Evolutionary conservation across 768 basidiomycete genomes (phyloP).

Genomic region (Boletus rex-veris): DNA sequence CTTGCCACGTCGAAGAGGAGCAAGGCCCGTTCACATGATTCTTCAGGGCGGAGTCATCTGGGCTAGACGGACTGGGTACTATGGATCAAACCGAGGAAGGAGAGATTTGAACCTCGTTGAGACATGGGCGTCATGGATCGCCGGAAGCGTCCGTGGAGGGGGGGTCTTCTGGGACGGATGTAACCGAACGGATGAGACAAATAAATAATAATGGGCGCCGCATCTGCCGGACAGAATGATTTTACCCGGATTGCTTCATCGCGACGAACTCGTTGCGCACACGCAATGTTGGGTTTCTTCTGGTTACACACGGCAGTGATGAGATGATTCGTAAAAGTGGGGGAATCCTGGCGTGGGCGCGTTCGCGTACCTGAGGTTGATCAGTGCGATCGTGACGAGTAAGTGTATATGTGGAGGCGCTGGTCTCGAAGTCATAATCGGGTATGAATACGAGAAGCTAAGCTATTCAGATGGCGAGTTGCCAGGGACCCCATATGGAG

Average conservation of each 20-base stretch:
- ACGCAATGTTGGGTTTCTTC: not conserved
- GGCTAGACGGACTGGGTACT: not conserved
- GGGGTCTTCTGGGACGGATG: constrained; percentile 18
- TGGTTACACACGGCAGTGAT: not conserved
- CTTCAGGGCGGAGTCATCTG: not conserved
- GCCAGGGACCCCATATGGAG: constrained; percentile 12
- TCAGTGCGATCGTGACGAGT: constrained; percentile 2
- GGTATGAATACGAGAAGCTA: constrained; percentile 11
- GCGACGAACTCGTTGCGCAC: not conserved
- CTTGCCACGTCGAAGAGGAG: constrained; percentile 3
- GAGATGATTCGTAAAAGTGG: constrained; percentile 1
- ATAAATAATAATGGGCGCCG: constrained; percentile 7
- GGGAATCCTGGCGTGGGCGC: not conserved
- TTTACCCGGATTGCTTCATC: constrained; percentile 7
- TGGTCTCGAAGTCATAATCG: constrained; percentile 1
- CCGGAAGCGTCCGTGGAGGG: constrained; percentile 25
- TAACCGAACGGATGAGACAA: constrained; percentile 27
- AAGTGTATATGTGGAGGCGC: not conserved
- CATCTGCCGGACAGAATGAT: constrained; percentile 6
- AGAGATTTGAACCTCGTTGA: not conserved
- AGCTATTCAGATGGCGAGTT: constrained; percentile 8
- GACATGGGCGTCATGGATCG: constrained; percentile 11
- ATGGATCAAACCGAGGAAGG: constrained; percentile 1
- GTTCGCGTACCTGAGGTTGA: constrained; percentile 17
- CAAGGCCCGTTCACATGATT: not conserved